Conservation (phyloP, 768 basidiomycete genomes). For the Epithele typhae region DNA sequence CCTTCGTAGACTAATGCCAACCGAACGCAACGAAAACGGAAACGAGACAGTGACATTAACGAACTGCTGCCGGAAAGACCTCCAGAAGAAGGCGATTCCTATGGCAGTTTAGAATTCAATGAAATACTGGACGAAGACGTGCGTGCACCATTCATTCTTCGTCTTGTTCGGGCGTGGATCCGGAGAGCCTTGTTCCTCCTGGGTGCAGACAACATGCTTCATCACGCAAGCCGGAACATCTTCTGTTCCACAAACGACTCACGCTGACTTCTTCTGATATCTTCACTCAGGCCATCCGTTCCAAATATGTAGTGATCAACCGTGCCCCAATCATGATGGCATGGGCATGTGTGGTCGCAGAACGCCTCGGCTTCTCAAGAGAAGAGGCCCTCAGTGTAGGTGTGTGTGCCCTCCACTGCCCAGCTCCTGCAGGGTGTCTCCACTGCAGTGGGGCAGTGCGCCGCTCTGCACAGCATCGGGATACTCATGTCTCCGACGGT, state of each 20-base stretch:
- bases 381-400: constrained; percentile 93
- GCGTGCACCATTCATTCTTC: constrained; percentile 16
- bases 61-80: constrained; percentile 53
- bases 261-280: too few species aligned
- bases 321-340: constrained; percentile 94
- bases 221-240: too few species aligned
- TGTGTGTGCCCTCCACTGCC: constrained; percentile 26
- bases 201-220: not conserved
- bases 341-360: constrained; percentile 86
- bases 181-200: not conserved
- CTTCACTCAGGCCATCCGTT: constrained; percentile 52
- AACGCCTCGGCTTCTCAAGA: constrained; percentile 78
- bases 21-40: constrained; percentile 50
- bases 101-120: constrained; percentile 63
- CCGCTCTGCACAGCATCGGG: constrained; percentile 11
- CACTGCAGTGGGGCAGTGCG: constrained; percentile 13
- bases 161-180: too few species aligned
- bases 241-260: too few species aligned
- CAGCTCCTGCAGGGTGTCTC: not conserved
- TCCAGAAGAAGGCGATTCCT: constrained; percentile 43
- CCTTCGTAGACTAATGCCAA: constrained; percentile 22
- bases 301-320: constrained; percentile 69
- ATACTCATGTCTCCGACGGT: not conserved
- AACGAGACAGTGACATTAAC: constrained; percentile 45
- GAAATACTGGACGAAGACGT: constrained; percentile 74